Conservation (phyloP, 495 filamentous ascomycete species). For the Talaromyces nanjingensis region DNA sequence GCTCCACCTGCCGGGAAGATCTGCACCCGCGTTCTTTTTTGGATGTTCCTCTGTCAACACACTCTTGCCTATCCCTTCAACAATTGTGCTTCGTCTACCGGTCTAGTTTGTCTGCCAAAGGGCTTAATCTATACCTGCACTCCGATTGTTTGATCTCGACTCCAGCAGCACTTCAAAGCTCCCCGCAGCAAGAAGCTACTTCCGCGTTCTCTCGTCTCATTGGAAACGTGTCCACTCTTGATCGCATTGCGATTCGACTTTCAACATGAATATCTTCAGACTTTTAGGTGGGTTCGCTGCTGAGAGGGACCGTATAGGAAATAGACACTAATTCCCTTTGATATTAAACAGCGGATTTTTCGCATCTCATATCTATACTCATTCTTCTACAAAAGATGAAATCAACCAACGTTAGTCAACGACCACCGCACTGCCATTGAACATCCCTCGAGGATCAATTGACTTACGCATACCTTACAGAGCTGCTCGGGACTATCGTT, state of each 20-base stretch:
- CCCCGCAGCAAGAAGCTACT: background rate
- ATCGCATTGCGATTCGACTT: background rate
- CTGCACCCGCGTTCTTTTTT: background rate
- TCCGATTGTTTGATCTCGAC: background rate
- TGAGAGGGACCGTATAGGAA: background rate
- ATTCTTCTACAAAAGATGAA: constrained; percentile 96
- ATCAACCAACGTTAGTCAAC: constrained; percentile 64
- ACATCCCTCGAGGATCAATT: background rate
- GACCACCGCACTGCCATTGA: background rate
- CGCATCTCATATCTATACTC: constrained; percentile 87
- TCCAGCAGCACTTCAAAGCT: background rate
- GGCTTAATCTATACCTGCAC: background rate
- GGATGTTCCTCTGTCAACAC: background rate
- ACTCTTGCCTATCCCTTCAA: background rate
- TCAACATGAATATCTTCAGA: constrained; percentile 82
- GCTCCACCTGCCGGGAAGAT: background rate
- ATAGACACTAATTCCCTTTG: background rate
- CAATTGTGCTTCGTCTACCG: background rate
- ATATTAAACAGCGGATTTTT: constrained; percentile 67
- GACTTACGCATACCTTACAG: constrained; percentile 35
- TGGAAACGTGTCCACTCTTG: constrained; percentile 1
- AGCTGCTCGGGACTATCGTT: constrained; percentile 96
- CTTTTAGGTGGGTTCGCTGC: constrained; percentile 53
- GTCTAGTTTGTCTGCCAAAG: background rate
- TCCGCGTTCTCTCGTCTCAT: background rate